Conservation (phyloP, 352 stramenopile species). For the Phytophthora colocasiae region DNA sequence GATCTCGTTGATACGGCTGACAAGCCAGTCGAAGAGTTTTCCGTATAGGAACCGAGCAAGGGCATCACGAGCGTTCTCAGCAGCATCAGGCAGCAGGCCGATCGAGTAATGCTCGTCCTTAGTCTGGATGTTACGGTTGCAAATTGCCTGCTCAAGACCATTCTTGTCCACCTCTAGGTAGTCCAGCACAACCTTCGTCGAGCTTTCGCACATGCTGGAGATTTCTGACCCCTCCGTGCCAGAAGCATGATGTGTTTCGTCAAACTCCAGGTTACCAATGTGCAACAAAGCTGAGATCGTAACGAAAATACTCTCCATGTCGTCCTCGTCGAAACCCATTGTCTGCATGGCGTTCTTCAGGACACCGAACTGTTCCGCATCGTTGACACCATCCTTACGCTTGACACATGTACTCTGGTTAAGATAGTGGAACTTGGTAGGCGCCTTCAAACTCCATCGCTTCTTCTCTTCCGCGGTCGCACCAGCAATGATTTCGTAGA, state of each 20-base stretch:
- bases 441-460: slow-evolving; percentile 61
- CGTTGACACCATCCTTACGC: slow-evolving; percentile 90
- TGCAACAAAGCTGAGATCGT: slow-evolving; percentile 94
- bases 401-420: slow-evolving; percentile 89
- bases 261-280: slow-evolving; percentile 95
- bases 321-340: slow-evolving; percentile 89
- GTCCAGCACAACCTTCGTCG: slow-evolving; percentile 81
- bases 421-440: slow-evolving; percentile 90
- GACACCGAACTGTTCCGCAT: slow-evolving; percentile 87
- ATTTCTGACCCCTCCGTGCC: slow-evolving; percentile 79
- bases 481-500: slow-evolving; percentile 94
- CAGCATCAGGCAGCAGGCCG: slow-evolving; percentile 64
- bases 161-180: slow-evolving; percentile 91
- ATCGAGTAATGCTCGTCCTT: slow-evolving; percentile 92
- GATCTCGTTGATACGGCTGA: slow-evolving; percentile 88
- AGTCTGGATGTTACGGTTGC: slow-evolving; percentile 93
- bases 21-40: slow-evolving; percentile 94
- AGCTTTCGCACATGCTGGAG: slow-evolving; percentile 52
- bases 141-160: slow-evolving; percentile 91
- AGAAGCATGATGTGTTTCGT: slow-evolving; percentile 64
- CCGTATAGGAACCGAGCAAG: slow-evolving; percentile 96
- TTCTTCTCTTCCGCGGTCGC: slow-evolving; percentile 66
- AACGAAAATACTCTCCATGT: slow-evolving; percentile 93
- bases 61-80: slow-evolving; percentile 93
- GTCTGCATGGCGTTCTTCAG: slow-evolving; percentile 83